Percentiles rank a stretch among this genome's conserved stretches.
Evolutionary conservation across 805 yeast genomes (phyloP).

Genomic region (Isabelozyma gotoi): DNA sequence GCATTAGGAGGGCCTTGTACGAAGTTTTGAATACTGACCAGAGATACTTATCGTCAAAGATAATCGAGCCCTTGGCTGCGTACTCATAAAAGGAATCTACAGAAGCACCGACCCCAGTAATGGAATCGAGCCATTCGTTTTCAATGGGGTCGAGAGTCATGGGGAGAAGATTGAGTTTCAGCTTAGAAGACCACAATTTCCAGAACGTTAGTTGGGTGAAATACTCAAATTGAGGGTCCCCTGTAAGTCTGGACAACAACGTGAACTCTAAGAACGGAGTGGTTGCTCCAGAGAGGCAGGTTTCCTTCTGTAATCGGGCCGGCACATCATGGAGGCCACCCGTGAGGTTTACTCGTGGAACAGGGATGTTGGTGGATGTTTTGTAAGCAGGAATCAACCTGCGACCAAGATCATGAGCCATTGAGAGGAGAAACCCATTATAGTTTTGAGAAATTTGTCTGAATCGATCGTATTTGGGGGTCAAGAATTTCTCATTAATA

Average conservation of each 20-base stretch:
- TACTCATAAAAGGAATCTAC: constrained; percentile 90
- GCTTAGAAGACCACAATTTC: constrained; percentile 68
- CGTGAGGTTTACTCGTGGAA: constrained; percentile 72
- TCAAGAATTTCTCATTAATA: constrained; percentile 8
- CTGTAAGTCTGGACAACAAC: constrained; percentile 69
- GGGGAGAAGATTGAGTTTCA: constrained; percentile 65
- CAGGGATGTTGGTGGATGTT: constrained; percentile 64
- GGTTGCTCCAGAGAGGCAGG: constrained; percentile 87
- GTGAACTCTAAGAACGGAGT: constrained; percentile 82
- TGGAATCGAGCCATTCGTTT: constrained; percentile 54
- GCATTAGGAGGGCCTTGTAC: constrained; percentile 52
- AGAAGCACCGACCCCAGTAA: constrained; percentile 87
- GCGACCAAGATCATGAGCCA: constrained; percentile 77
- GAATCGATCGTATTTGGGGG: constrained; percentile 33
- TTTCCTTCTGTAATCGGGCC: constrained; percentile 50
- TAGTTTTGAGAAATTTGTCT: constrained; percentile 37
- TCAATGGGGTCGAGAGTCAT: constrained; percentile 68
- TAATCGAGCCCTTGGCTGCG: constrained; percentile 71
- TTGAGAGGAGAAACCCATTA: constrained; percentile 66
- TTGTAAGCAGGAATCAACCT: constrained; percentile 70
- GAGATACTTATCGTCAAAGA: constrained; percentile 63
- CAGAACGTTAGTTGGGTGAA: constrained; percentile 62
- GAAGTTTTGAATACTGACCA: constrained; percentile 55
- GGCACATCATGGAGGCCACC: constrained; percentile 52
- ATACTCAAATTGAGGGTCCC: constrained; percentile 67